phyloP scores from a whole-genome alignment of 768 basidiomycete genomes.

The Phlebiopsis flavidoalba region DNA sequence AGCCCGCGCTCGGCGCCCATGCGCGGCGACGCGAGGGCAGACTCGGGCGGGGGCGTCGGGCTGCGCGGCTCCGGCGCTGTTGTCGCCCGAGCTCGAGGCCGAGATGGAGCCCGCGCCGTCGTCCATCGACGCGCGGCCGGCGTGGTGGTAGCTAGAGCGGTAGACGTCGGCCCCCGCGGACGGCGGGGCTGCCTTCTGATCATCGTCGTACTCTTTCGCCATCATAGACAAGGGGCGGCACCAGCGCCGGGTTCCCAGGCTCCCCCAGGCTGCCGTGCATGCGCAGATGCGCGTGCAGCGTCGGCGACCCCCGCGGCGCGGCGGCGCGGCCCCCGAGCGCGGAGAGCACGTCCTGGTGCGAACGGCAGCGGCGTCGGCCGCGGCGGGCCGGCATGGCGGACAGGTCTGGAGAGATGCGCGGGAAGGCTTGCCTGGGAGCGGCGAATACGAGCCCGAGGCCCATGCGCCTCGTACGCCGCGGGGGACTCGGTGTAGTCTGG shows the following conservation, averaged over 20 bases:
- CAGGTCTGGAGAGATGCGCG: background rate
- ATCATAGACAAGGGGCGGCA: slow-evolving; percentile 24
- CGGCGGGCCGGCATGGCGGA: background rate
- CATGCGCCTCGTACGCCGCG: slow-evolving; percentile 6
- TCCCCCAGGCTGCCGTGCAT: slow-evolving; percentile 18
- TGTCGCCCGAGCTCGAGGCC: slow-evolving; percentile 1
- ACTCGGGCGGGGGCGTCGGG: slow-evolving; percentile 12
- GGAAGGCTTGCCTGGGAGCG: background rate
- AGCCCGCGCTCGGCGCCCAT: slow-evolving; percentile 1
- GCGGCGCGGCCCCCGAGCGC: background rate
- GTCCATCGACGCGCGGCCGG: slow-evolving; percentile 5
- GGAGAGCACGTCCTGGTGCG: slow-evolving; percentile 5
- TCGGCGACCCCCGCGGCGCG: slow-evolving; percentile 9
- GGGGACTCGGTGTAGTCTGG: slow-evolving; percentile 2
- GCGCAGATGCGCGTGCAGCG: slow-evolving; percentile 15
- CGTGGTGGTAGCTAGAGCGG: slow-evolving; percentile 15
- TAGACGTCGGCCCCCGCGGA: slow-evolving; percentile 22
- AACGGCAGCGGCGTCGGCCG: background rate
- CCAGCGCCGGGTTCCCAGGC: slow-evolving; percentile 23
- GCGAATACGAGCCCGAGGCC: slow-evolving; percentile 1
- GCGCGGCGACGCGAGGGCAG: slow-evolving; percentile 8
- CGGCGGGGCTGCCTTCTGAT: slow-evolving; percentile 24
- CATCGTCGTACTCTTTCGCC: slow-evolving; percentile 25
- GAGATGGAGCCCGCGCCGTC: slow-evolving; percentile 10
- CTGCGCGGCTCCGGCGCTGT: slow-evolving; percentile 10